These are phyloP conservation scores for Chimonanthus salicifolius DNA, from an alignment of 164 flowering plant species.

Conservation along the genomic window DNA sequence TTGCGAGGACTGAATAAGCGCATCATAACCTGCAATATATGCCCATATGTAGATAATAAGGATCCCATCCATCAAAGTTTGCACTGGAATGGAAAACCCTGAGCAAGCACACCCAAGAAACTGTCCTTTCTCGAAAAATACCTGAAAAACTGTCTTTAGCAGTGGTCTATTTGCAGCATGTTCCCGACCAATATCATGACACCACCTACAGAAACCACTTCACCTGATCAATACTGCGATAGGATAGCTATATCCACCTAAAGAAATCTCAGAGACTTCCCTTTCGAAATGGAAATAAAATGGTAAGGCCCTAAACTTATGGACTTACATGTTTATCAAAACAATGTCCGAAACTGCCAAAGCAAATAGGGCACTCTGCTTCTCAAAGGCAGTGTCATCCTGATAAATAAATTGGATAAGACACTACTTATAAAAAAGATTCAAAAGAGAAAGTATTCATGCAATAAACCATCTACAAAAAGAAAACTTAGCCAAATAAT, in stretches of 20 bases:
- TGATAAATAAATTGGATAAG: conserved; percentile 18
- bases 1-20: conserved; percentile 62
- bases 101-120: conserved; percentile 42
- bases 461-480: not conserved
- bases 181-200: conserved; percentile 69
- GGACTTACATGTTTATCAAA: conserved; percentile 54
- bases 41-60: not conserved
- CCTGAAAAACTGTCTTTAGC: conserved; percentile 65
- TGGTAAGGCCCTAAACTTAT: not conserved
- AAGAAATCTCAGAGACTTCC: conserved; percentile 5
- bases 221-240: conserved; percentile 6
- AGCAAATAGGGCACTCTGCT: conserved; percentile 65
- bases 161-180: conserved; percentile 70
- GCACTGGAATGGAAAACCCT: not conserved
- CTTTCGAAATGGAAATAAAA: conserved; percentile 1
- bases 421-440: not conserved
- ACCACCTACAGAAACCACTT: conserved; percentile 39
- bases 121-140: conserved; percentile 31
- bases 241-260: not conserved
- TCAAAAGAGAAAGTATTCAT: not conserved
- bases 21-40: conserved; percentile 48
- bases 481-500: not conserved
- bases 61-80: not conserved
- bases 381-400: conserved; percentile 71
- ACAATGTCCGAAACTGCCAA: conserved; percentile 56